Conservation (phyloP, 1,284 basidiomycete genomes). For the Takashimella tepidaria region DNA sequence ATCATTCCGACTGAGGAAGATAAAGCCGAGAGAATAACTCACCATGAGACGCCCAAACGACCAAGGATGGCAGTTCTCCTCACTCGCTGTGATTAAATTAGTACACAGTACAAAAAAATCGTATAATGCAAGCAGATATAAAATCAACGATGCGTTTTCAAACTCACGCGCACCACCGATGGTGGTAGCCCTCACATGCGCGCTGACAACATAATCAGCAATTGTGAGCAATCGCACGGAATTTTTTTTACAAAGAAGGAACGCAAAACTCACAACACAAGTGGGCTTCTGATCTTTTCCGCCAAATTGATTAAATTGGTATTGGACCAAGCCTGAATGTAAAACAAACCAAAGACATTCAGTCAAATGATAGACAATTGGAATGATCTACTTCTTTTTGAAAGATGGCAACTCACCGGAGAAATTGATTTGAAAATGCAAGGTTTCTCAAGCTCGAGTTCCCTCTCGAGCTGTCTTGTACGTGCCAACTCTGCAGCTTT, state of each 20-base stretch:
- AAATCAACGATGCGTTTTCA: too few relatives aligned
- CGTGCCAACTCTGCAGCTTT: slow-evolving; percentile 22
- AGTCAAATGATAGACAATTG: slow-evolving; percentile 1
- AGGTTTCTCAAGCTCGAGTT: slow-evolving; percentile 76
- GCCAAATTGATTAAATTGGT: slow-evolving; percentile 80
- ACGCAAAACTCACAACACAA: slow-evolving; percentile 77
- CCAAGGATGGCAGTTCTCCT: slow-evolving; percentile 94
- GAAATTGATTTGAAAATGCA: slow-evolving; percentile 97
- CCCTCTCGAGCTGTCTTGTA: slow-evolving; percentile 44
- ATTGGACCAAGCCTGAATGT: slow-evolving; percentile 84
- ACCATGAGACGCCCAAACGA: slow-evolving; percentile 84
- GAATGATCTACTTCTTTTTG: not conserved
- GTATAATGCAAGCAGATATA: too few relatives aligned
- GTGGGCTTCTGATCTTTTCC: slow-evolving; percentile 88
- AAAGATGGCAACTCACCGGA: slow-evolving; percentile 68
- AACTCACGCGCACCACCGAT: slow-evolving; percentile 46
- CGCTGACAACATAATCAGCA: slow-evolving; percentile 56
- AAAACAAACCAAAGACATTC: too few relatives aligned
- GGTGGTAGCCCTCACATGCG: slow-evolving; percentile 84
- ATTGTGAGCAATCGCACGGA: too few relatives aligned
- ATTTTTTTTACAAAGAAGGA: too few relatives aligned
- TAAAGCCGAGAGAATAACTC: slow-evolving; percentile 21
- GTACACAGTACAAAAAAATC: too few relatives aligned
- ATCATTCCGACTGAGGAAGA: not conserved
- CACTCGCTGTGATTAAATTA: slow-evolving; percentile 74